Conservation (phyloP, 2,329 filamentous ascomycete genomes). For the Penicillium sp. region DNA sequence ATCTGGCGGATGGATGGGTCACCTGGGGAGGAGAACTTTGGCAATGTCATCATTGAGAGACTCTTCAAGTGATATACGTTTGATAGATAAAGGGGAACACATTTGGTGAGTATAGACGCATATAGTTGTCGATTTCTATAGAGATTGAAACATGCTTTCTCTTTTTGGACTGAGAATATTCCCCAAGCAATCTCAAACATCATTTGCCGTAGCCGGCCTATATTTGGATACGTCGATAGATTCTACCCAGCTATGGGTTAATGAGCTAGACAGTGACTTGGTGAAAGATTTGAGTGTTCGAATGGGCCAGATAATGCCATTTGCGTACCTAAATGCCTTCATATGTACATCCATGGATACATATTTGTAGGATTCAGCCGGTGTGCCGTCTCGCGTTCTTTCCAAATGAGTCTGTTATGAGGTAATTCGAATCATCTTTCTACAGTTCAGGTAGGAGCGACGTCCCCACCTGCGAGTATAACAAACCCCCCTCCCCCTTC, state of each 20-base stretch:
- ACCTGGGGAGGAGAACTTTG: conserved; percentile 68
- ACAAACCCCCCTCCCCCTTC: no score
- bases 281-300: no score
- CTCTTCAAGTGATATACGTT: conserved; percentile 52
- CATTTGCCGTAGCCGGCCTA: not conserved
- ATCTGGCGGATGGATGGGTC: conserved; percentile 70
- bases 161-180: not conserved
- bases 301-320: no score
- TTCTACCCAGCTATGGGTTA: not conserved
- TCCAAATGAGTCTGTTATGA: no score
- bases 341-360: no score
- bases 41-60: conserved; percentile 62
- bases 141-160: not conserved
- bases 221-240: not conserved
- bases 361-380: no score
- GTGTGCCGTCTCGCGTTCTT: no score
- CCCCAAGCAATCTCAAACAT: not conserved
- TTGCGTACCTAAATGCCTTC: no score
- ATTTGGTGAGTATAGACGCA: not conserved
- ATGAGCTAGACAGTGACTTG: not conserved
- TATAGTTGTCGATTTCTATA: not conserved
- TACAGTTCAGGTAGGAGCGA: no score
- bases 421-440: no score
- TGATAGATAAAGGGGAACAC: not conserved
- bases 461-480: no score